Evolutionary conservation across 2,329 filamentous ascomycete species (phyloP).

Genomic region (Exophiala sp.): DNA sequence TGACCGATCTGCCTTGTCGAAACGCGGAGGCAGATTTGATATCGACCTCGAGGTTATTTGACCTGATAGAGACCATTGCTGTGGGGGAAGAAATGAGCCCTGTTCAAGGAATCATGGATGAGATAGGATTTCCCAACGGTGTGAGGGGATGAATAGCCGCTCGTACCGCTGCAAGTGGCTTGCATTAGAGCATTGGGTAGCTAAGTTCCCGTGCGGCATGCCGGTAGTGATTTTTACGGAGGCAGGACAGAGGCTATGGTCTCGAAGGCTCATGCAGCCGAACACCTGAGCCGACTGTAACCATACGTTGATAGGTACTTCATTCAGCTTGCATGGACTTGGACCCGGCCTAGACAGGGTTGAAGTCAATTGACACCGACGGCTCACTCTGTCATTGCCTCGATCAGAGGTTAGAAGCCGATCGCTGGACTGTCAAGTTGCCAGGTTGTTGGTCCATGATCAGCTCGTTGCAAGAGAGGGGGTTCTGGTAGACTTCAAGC

Average conservation of each 20-base stretch:
- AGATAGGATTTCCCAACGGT: constrained; percentile 6
- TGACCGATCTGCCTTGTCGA: constrained; percentile 13
- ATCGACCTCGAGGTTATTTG: constrained; percentile 15
- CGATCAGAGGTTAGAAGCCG: too few relatives aligned
- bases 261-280: constrained; percentile 8
- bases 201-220: constrained; percentile 3
- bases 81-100: constrained; percentile 12
- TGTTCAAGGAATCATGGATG: constrained; percentile 2
- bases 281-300: constrained; percentile 2
- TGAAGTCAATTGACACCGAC: background rate
- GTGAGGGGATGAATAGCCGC: constrained; percentile 22
- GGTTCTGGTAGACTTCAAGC: background rate
- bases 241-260: constrained; percentile 1
- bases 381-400: background rate
- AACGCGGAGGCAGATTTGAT: constrained; percentile 20
- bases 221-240: constrained; percentile 5
- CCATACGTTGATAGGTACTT: background rate
- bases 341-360: background rate
- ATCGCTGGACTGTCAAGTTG: too few relatives aligned
- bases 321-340: background rate
- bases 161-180: constrained; percentile 19
- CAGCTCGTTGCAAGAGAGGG: background rate
- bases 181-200: constrained; percentile 12
- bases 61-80: constrained; percentile 12
- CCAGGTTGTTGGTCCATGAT: background rate